These are phyloP conservation scores for Ammopiptanthus mongolicus DNA, from an alignment of 306 rosid genomes.

Conservation along the genomic window DNA sequence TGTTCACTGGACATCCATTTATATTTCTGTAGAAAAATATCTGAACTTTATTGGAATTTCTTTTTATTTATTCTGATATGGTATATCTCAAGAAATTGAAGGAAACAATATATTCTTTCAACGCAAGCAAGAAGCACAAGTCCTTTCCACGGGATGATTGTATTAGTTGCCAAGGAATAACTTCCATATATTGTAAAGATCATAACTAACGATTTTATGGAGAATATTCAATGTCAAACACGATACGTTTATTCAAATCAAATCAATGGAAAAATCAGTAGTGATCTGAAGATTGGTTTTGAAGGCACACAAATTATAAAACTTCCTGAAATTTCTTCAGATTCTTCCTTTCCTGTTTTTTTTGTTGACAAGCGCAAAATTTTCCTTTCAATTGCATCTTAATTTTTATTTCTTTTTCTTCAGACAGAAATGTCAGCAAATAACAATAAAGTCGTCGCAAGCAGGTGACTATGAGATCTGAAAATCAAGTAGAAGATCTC, in stretches of 20 bases:
- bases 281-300: too few species aligned
- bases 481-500: neutral
- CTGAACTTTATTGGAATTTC: neutral
- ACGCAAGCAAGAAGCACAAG: conserved; percentile 42
- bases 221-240: neutral
- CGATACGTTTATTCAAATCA: neutral
- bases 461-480: neutral
- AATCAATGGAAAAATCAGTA: neutral
- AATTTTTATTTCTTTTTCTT: neutral
- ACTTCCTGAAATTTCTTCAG: neutral
- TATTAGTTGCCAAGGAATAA: conserved; percentile 48
- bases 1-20: neutral
- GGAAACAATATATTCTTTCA: conserved; percentile 1
- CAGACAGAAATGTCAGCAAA: neutral
- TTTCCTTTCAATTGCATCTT: neutral
- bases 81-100: neutral
- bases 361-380: neutral
- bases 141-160: conserved; percentile 52
- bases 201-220: neutral
- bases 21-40: neutral
- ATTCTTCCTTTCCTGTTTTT: neutral
- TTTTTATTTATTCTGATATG: neutral
- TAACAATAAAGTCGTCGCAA: neutral
- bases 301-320: neutral
- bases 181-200: neutral